Evolutionary conservation across 148 eudicot species (phyloP), one percentile per base, ranked within the genome.

Genomic region (Nepenthes mirabilis): DNA sequence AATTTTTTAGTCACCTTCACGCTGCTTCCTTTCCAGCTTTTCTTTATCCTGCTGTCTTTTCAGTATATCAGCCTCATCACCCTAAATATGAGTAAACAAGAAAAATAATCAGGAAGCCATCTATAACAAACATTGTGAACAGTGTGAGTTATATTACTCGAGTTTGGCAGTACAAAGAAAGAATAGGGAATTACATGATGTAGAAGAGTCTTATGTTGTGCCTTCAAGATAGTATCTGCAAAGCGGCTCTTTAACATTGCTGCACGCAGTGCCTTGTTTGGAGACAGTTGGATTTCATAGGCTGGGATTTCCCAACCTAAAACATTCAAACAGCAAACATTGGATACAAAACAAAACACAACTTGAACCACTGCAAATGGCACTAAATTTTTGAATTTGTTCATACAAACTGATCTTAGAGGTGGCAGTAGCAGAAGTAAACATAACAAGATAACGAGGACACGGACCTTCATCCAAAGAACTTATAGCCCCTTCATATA

Each of bases 201-300:
- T 53, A 70, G 47, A 14, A 74, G 80, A 5, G 73, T 64, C 65
- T 83, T 75, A 65, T 82, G 74, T 62, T 80, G 74, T 37, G 96
- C 96, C 74, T 75, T 88, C 55, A 77, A 67, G 56, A 88, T 88
- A 2, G 87, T 84, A 64, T 80, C 88, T 37, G 93, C 90, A 76
- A 81, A 87, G 36, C 97, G 93, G 40, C 73, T 75, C 74, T 77
- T 91, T 56, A 91, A 68, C 80, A 81, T 81, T 52, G 91, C 97
- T 74, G 81, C 84, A 37, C 93, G 91, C 49, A 87, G 68, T 51
- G 90, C 95, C 72, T 79, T 85, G 57, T 80, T 68, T 2, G 95
- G 88, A 43, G 90, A 78, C 56, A 82, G 69, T 55, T 72, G 81
- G 34, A 74, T 47, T 60, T 78, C 86, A 47, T 69, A 50, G 55